These are phyloP conservation scores for Yarrowia bubula DNA, from an alignment of 805 yeast species.

Conservation along the genomic window DNA sequence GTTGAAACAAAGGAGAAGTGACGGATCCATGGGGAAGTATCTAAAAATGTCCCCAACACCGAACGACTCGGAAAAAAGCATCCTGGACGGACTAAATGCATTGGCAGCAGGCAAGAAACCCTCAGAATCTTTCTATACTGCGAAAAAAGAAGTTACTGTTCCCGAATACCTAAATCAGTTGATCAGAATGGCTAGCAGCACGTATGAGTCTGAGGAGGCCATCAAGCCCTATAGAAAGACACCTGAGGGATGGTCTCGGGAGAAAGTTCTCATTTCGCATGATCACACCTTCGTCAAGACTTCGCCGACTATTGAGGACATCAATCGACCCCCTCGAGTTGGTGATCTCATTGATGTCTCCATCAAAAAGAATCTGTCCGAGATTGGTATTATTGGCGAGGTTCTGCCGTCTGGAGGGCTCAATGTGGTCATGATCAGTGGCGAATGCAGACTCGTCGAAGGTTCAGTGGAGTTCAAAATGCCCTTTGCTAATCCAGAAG, in stretches of 20 bases:
- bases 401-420: background rate
- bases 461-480: background rate
- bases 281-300: constrained; percentile 2
- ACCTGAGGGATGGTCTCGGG: constrained; percentile 8
- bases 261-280: background rate
- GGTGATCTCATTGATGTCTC: constrained; percentile 13
- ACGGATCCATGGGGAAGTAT: background rate
- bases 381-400: constrained; percentile 12
- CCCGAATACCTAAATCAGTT: background rate
- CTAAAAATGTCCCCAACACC: background rate
- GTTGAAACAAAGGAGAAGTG: background rate
- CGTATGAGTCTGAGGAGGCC: background rate
- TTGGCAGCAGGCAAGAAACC: too few species aligned
- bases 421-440: constrained; percentile 8
- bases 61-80: too few species aligned
- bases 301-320: background rate
- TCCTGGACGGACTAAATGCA: too few species aligned
- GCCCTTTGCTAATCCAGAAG: constrained; percentile 9
- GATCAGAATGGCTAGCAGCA: background rate
- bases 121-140: too few species aligned
- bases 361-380: constrained; percentile 6
- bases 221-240: background rate
- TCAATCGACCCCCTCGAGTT: constrained; percentile 4
- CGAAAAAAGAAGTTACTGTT: background rate
- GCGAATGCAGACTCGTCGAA: background rate